phyloP scores from a whole-genome alignment of 331 rosid species.

The Telfairia occidentalis region DNA sequence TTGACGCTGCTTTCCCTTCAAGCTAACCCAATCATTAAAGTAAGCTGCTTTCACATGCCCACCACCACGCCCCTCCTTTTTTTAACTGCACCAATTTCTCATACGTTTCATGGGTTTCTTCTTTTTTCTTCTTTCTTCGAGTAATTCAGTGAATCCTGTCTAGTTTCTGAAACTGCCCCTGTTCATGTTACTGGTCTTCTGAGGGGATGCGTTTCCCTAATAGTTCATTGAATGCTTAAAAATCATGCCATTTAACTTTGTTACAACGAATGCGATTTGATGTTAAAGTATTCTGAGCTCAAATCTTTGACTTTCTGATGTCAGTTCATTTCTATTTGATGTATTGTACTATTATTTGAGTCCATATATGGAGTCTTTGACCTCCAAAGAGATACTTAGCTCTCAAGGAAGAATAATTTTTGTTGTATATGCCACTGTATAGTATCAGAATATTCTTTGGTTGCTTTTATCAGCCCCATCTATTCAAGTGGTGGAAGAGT shows the following conservation, averaged over 20 bases:
- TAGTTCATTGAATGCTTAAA: background rate
- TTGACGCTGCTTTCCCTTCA: slow-evolving; percentile 18
- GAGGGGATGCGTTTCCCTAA: background rate
- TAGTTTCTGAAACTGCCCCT: background rate
- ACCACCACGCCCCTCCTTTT: background rate
- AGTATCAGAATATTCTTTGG: background rate
- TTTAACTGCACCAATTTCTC: background rate
- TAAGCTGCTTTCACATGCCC: slow-evolving; percentile 20
- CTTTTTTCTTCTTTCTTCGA: too few species aligned
- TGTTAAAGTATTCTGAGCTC: background rate
- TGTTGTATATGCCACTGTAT: background rate
- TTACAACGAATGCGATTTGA: too few species aligned
- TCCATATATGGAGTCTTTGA: background rate
- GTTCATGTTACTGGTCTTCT: background rate
- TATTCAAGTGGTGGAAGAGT: background rate
- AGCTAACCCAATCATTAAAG: slow-evolving; percentile 28
- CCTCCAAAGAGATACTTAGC: background rate
- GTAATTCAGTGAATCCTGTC: background rate
- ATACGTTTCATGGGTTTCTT: background rate
- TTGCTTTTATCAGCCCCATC: background rate
- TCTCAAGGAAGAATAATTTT: background rate
- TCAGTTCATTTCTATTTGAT: background rate
- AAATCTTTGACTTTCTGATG: background rate
- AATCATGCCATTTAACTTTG: background rate
- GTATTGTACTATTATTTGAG: background rate